Conservation (phyloP, 202 grass and related monocot species). For the Bolboschoenoplectus hybrid region DNA sequence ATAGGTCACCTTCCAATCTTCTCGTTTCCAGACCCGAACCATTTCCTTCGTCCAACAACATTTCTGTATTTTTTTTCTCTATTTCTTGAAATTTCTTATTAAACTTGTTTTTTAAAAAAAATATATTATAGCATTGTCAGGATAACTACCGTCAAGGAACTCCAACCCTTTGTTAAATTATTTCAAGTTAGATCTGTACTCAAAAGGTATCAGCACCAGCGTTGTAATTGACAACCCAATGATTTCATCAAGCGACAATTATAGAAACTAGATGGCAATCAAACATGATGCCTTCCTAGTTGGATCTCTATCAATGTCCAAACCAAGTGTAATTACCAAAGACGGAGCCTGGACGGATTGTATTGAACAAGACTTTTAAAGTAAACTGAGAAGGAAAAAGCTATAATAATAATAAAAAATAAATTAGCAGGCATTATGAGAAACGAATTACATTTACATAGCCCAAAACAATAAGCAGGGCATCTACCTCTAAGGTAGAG, state of each 20-base stretch:
- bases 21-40: too few relatives aligned
- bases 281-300: conserved; percentile 7
- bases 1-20: background rate
- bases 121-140: background rate
- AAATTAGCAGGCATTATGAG: background rate
- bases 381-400: background rate
- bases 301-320: background rate
- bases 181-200: background rate
- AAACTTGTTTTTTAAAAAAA: background rate
- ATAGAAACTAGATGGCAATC: background rate
- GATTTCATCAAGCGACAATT: background rate
- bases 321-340: background rate
- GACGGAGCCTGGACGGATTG: background rate
- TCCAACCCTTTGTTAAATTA: background rate
- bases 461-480: background rate
- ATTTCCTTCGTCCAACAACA: background rate
- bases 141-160: background rate
- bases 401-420: background rate
- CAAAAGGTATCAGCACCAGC: background rate
- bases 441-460: conserved; percentile 17
- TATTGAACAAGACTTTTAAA: background rate
- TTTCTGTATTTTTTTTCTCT: background rate
- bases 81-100: background rate
- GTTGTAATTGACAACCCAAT: background rate
- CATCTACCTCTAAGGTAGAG: background rate